Percentiles rank a stretch among this genome's conserved stretches.
phyloP scores from a whole-genome alignment of 768 basidiomycete species.

The Mrakia blollopis region DNA sequence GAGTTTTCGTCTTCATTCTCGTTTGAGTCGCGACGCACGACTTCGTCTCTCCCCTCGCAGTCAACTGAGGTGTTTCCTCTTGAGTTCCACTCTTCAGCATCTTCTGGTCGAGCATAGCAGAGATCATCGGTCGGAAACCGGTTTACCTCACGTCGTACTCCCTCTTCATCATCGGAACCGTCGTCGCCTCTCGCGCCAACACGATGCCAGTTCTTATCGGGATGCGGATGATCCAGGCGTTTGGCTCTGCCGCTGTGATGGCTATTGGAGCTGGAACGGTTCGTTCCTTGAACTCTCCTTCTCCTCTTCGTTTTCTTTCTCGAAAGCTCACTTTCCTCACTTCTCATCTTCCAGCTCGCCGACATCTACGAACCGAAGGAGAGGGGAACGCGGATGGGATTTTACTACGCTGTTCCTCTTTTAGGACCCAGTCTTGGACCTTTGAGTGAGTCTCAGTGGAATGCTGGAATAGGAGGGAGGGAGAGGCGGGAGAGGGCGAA shows the following conservation, averaged over 20 bases:
- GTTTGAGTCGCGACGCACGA: too few species aligned
- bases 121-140: conserved; percentile 35
- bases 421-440: conserved; percentile 52
- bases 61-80: not conserved
- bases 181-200: conserved; percentile 40
- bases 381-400: conserved; percentile 70
- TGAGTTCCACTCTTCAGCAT: conserved; percentile 33
- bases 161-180: conserved; percentile 42
- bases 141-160: conserved; percentile 43
- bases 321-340: not conserved
- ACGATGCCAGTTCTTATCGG: conserved; percentile 42
- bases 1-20: conserved; percentile 29
- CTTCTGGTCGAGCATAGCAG: conserved; percentile 40
- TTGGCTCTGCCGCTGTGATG: conserved; percentile 62
- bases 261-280: conserved; percentile 67
- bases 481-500: too few species aligned
- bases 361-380: conserved; percentile 72
- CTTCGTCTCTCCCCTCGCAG: not conserved
- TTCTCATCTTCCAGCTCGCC: conserved; percentile 27
- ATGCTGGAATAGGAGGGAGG: too few species aligned
- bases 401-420: conserved; percentile 73
- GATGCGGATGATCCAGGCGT: conserved; percentile 51
- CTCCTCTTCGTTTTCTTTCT: too few species aligned
- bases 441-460: conserved; percentile 35
- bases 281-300: conserved; percentile 26